Base-by-base conservation (phyloP, 208 protist species). In the Crithidia expoeki region DNA sequence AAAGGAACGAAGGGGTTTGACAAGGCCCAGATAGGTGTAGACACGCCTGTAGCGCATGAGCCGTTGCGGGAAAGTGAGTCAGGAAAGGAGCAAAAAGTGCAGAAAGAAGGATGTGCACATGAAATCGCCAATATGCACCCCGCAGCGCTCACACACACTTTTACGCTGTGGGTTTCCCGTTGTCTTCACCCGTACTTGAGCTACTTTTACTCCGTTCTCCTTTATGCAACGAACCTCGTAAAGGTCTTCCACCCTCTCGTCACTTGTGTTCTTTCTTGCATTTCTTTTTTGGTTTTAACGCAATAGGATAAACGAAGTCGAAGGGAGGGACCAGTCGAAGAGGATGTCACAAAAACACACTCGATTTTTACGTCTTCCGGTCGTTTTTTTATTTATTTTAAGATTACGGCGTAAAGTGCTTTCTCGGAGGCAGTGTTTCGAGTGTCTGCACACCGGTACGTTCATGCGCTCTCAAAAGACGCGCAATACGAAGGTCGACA, bases 361-460 rank as follows among this genome's bases (percentile, higher is more conserved):
- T n/a, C n/a, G n/a, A n/a, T n/a, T n/a, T n/a, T n/a, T n/a, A n/a
- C n/a, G n/a, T n/a, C n/a, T n/a, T n/a, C n/a, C n/a, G n/a, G n/a
- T n/a, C n/a, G n/a, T n/a, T n/a, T n/a, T n/a, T n/a, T n/a, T n/a
- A n/a, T n/a, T n/a, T n/a, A n/a, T n/a, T n/a, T n/a, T n/a, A n/a
- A n/a, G 36, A 42, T 42, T 42, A 42, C 36, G 36, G 6, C 6
- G 36, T 12, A 12, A 25, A 14, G 49, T 49, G 66, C 38, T 33
- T 19, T 69, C 62, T 98, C 4, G 76, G 97, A 23, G 89, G 97
- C 30, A 67, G 84, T 17, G 77, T 97, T 12, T 84, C 97, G 68
- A 40, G 23, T 38, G 68, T 9, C 25, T 55, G 6, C 19, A 19
- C 46, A 50, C 14, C 16, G 49, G 49, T 19, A 53, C 49, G 52